These are phyloP conservation scores for Candida gorgasii DNA, from an alignment of 805 yeast species.

Conservation along the genomic window DNA sequence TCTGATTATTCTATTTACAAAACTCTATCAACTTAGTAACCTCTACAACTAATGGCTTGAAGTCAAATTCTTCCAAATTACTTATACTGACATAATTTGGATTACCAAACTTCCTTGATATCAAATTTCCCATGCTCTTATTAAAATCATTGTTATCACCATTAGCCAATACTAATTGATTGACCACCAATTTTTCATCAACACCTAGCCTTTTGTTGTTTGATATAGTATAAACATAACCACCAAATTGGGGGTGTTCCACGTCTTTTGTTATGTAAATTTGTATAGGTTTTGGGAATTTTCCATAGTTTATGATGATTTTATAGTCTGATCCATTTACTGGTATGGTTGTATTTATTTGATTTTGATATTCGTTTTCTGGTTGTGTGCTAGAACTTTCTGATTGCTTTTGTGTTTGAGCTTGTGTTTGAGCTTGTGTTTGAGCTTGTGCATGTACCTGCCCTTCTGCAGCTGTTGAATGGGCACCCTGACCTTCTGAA, in stretches of 20 bases:
- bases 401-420: not conserved
- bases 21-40: constrained; percentile 7
- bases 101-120: constrained; percentile 13
- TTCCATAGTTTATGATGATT: constrained; percentile 7
- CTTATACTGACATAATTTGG: constrained; percentile 16
- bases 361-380: too few relatives aligned
- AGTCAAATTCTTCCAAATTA: constrained; percentile 14
- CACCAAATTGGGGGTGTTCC: constrained; percentile 14
- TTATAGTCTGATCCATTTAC: constrained; percentile 12
- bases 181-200: constrained; percentile 1
- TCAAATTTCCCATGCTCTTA: constrained; percentile 14
- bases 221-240: constrained; percentile 16
- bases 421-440: too few relatives aligned
- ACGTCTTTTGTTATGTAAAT: constrained; percentile 12
- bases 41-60: constrained; percentile 9
- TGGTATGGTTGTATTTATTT: not conserved
- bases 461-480: too few relatives aligned
- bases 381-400: too few relatives aligned
- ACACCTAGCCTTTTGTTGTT: not conserved
- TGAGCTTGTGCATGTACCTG: too few relatives aligned
- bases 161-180: constrained; percentile 10
- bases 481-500: too few relatives aligned
- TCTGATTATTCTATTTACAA: not conserved
- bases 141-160: constrained; percentile 14
- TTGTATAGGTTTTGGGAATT: constrained; percentile 12